These are phyloP conservation scores for Pouteria campechiana DNA, from an alignment of 179 eudicot genomes.

Conservation along the genomic window DNA sequence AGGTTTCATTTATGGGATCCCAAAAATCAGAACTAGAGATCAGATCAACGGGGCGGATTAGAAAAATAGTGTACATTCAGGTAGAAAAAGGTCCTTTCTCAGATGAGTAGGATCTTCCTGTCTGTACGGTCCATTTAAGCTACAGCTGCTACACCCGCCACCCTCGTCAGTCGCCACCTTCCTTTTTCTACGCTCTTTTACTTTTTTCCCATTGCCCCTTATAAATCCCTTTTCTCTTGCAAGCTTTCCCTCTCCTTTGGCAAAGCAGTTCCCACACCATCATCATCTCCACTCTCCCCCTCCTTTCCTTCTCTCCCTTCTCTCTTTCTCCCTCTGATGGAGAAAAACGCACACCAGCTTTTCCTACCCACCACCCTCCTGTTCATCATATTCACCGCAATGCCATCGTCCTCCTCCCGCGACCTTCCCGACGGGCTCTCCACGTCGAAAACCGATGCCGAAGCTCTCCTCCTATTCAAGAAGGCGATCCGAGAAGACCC, in stretches of 20 bases:
- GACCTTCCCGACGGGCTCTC: slow-evolving; percentile 3
- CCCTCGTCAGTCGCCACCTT: too few species aligned
- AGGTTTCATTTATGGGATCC: too few species aligned
- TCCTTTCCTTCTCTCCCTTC: slow-evolving; percentile 2
- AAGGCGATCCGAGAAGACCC: slow-evolving; percentile 60
- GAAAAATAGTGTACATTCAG: too few species aligned
- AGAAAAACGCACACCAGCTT: slow-evolving; percentile 16
- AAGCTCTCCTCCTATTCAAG: slow-evolving; percentile 54
- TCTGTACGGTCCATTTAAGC: too few species aligned
- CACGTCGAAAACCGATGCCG: slow-evolving; percentile 44
- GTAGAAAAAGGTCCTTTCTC: too few species aligned
- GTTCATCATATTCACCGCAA: slow-evolving; percentile 7
- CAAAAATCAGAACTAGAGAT: too few species aligned
- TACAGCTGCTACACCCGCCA: too few species aligned
- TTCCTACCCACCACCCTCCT: slow-evolving; percentile 8
- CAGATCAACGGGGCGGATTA: too few species aligned
- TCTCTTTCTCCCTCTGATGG: slow-evolving; percentile 16
- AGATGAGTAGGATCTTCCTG: too few species aligned
- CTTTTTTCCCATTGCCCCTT: slow-evolving; percentile 16
- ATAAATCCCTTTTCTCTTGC: slow-evolving; percentile 14
- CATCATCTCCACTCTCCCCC: slow-evolving; percentile 1
- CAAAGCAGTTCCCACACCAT: not conserved
- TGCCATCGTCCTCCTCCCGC: slow-evolving; percentile 8
- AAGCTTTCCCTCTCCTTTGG: slow-evolving; percentile 1
- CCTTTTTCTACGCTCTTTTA: not conserved